Conservation (phyloP, 257 asterid species). For the Solanum chiquidenum region DNA sequence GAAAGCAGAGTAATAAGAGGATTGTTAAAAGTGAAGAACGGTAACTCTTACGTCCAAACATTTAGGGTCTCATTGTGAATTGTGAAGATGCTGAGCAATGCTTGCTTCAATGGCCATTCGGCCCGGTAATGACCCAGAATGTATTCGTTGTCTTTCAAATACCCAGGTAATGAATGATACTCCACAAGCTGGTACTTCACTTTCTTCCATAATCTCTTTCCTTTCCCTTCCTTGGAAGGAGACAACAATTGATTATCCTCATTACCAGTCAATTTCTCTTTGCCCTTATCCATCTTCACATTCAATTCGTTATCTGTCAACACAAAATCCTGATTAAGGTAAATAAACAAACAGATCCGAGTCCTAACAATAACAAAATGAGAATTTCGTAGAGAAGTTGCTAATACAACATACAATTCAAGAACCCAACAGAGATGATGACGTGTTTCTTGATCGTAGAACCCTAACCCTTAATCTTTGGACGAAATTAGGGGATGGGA, state of each 20-base stretch:
- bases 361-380: not conserved
- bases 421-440: not conserved
- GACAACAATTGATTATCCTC: slow-evolving; percentile 11
- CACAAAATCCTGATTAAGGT: not conserved
- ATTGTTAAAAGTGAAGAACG: not conserved
- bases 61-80: slow-evolving; percentile 97
- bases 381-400: not conserved
- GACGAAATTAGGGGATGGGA: not conserved
- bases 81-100: slow-evolving; percentile 68
- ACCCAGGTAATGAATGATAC: slow-evolving; percentile 84
- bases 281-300: slow-evolving; percentile 37
- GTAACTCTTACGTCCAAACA: slow-evolving; percentile 81
- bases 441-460: not conserved
- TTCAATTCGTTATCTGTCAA: not conserved
- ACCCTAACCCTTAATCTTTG: not conserved
- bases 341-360: not conserved
- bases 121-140: slow-evolving; percentile 67
- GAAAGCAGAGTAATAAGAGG: not conserved
- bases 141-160: slow-evolving; percentile 89
- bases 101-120: slow-evolving; percentile 90
- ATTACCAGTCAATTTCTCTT: not conserved
- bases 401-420: not conserved
- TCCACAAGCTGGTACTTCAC: slow-evolving; percentile 93
- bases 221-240: slow-evolving; percentile 38
- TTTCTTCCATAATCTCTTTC: slow-evolving; percentile 77